Conservation (phyloP, 305 asterid genomes). For the Fraxinus xanthoxyloides region DNA sequence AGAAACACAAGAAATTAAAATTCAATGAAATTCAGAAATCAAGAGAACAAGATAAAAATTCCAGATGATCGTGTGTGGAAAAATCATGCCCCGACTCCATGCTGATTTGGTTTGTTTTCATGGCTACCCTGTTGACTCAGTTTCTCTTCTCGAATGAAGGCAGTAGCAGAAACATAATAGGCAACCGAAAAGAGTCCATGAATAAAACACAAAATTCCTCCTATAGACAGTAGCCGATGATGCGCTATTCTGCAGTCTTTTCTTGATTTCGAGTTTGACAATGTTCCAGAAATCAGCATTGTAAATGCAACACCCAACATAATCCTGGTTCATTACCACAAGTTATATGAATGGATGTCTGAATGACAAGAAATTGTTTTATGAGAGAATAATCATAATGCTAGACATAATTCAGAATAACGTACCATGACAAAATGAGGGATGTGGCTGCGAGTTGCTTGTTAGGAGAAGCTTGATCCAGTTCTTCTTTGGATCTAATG, state of each 20-base stretch:
- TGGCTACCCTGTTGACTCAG: conserved; percentile 33
- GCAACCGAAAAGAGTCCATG: conserved; percentile 80
- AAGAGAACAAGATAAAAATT: background rate
- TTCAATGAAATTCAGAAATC: background rate
- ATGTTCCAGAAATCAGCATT: conserved; percentile 64
- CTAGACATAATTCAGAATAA: background rate
- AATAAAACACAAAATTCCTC: conserved; percentile 77
- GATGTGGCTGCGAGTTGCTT: conserved; percentile 76
- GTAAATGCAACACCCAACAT: conserved; percentile 58
- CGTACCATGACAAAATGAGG: conserved; percentile 64
- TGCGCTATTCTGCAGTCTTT: conserved; percentile 62
- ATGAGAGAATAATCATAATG: background rate
- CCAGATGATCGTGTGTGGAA: background rate
- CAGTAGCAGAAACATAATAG: conserved; percentile 64
- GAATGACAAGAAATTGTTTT: background rate
- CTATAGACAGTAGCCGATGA: conserved; percentile 55
- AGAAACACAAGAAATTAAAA: background rate
- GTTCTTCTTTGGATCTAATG: conserved; percentile 64
- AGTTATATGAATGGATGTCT: background rate
- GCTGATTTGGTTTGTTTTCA: conserved; percentile 35
- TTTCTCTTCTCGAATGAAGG: conserved; percentile 40
- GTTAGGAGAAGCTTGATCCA: conserved; percentile 59
- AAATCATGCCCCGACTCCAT: conserved; percentile 18
- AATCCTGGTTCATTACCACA: conserved; percentile 43
- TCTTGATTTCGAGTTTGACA: conserved; percentile 59